Evolutionary conservation across 192 early-diverging fungal genomes (phyloP), one percentile per base, ranked within the genome.

Genomic region (Podila horticola): DNA sequence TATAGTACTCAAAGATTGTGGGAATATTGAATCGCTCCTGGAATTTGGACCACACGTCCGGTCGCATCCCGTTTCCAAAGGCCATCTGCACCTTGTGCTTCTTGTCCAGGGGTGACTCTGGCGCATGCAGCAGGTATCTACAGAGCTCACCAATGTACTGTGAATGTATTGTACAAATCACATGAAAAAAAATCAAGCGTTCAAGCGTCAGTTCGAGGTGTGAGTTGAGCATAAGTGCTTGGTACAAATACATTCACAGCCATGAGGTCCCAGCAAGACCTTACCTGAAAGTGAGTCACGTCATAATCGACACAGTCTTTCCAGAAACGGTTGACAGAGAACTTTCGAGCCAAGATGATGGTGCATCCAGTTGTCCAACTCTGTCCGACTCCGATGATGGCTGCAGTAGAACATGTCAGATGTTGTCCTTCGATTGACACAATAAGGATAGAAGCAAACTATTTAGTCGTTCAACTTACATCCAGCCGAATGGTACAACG

Each of bases 131-230:
- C 24, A 94, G 72, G 61, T 92, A 94, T 65, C 92, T 85, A 55
- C 88, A 90, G 29, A 93, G 82, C 66, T 93, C 92, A 55, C 92
- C 91, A 74, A 92, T 91, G 52, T 92, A 91, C 82, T 90, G 85
- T 5, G 50, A 3, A 17, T n/a, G n/a, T n/a, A n/a, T n/a, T n/a
- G n/a, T n/a, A n/a, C 34, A 22, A 2, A 60, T 28, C 67, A 26
- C 20, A 12, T 11, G 20, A 58, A 19, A 58, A 1, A 19, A 30
- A 22, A 13, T 33, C 33, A 29, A 36, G 6, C 24, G 19, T 64
- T 33, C 33, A 29, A 36, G 6, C 24, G 19, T 64, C 41, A 45
- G 3, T 17, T 22, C 41, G 12, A 41, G 38, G 3, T 41, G 12
- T 41, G 38, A 12, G 2, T 41, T 41, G 5, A 12, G 38, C 38